Evolutionary conservation across 768 basidiomycete species (phyloP).

Genomic region (Boletus huronensis): DNA sequence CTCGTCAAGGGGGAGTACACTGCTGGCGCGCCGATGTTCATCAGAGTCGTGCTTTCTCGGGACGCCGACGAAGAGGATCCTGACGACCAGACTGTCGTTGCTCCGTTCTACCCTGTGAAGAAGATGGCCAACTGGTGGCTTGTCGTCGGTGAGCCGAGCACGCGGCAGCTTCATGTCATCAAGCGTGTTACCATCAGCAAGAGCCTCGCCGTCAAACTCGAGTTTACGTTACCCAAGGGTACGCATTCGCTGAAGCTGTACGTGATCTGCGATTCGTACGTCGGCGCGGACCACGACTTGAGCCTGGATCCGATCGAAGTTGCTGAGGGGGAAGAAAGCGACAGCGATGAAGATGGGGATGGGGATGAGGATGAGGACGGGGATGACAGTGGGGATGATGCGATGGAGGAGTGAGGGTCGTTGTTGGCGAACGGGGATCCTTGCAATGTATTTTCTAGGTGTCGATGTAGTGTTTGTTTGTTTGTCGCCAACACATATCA

Average conservation of each 20-base stretch:
- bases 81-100: conserved; percentile 81
- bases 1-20: conserved; percentile 86
- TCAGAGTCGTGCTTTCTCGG: conserved; percentile 75
- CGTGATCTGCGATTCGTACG: conserved; percentile 90
- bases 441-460: neutral
- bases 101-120: conserved; percentile 86
- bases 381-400: conserved; percentile 38
- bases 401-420: conserved; percentile 46
- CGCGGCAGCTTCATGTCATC: conserved; percentile 76
- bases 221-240: conserved; percentile 86
- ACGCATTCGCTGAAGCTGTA: conserved; percentile 79
- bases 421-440: neutral
- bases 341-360: conserved; percentile 60
- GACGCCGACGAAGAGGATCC: conserved; percentile 78
- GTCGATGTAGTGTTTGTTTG: neutral
- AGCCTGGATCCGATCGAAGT: conserved; percentile 79
- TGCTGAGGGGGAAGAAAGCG: conserved; percentile 86
- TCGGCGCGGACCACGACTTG: conserved; percentile 91
- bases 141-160: conserved; percentile 81
- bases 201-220: conserved; percentile 77
- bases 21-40: conserved; percentile 76
- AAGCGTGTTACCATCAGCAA: conserved; percentile 82
- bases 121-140: conserved; percentile 99
- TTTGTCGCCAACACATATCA: no score
- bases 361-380: conserved; percentile 59